A percentile compares a stretch with the other conserved stretches of the same genome.
Evolutionary conservation across 805 yeast genomes (phyloP).

Genomic region (Cyberlindnera suaveolens): DNA sequence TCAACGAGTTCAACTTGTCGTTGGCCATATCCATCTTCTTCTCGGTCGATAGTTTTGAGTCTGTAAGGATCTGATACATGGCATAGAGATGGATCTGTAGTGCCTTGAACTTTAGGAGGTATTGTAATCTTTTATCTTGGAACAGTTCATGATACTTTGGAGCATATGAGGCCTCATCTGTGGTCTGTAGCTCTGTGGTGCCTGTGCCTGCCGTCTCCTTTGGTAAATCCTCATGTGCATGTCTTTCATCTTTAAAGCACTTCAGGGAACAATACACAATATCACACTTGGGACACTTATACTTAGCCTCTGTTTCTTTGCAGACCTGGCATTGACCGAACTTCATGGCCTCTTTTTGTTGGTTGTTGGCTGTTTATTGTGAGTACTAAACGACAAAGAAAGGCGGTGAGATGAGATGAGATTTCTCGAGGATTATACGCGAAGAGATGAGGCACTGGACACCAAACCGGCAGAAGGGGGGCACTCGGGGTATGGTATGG

Average conservation of each 20-base stretch:
- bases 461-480: too few species aligned
- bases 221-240: slow-evolving; percentile 21
- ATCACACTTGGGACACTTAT: slow-evolving; percentile 51
- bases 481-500: too few species aligned
- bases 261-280: slow-evolving; percentile 44
- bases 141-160: slow-evolving; percentile 25
- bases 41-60: slow-evolving; percentile 37
- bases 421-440: too few species aligned
- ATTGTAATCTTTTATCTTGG: slow-evolving; percentile 36
- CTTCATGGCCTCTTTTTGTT: neutral
- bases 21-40: slow-evolving; percentile 55
- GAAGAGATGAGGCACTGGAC: too few species aligned
- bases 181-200: too few species aligned
- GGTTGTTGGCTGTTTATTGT: neutral
- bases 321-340: slow-evolving; percentile 16
- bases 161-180: neutral
- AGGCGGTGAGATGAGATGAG: neutral
- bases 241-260: slow-evolving; percentile 48
- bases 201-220: slow-evolving; percentile 4
- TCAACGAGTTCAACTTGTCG: slow-evolving; percentile 50
- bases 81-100: slow-evolving; percentile 50
- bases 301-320: slow-evolving; percentile 32
- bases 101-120: slow-evolving; percentile 44
- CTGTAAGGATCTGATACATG: slow-evolving; percentile 42
- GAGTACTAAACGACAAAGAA: neutral